A percentile compares a stretch with the other conserved stretches of the same genome.
Evolutionary conservation across 805 yeast genomes (phyloP).

Genomic region (Pichia cabralensis): DNA sequence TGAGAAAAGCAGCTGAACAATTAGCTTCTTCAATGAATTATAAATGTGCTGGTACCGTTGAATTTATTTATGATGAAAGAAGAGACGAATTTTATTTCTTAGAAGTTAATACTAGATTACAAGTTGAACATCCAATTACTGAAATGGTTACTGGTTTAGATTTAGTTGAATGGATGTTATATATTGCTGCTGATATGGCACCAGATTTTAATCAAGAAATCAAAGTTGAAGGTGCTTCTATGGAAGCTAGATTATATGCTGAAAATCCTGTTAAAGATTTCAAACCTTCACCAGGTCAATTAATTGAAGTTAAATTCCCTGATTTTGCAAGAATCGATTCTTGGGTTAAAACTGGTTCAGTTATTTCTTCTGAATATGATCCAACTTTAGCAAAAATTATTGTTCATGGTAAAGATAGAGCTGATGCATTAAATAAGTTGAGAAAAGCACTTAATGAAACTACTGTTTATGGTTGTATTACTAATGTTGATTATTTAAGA

Average conservation of each 20-base stretch:
- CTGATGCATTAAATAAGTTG: constrained; percentile 70
- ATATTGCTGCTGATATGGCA: constrained; percentile 81
- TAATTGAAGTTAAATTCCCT: constrained; percentile 80
- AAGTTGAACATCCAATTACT: constrained; percentile 96
- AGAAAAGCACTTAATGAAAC: constrained; percentile 81
- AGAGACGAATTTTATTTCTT: constrained; percentile 88
- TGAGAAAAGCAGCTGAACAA: constrained; percentile 80
- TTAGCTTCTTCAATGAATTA: constrained; percentile 77
- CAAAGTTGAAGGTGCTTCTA: constrained; percentile 72
- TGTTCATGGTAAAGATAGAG: constrained; percentile 85
- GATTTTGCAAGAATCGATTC: constrained; percentile 88
- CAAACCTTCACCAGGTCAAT: constrained; percentile 93
- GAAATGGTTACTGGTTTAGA: constrained; percentile 93
- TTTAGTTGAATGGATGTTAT: constrained; percentile 94
- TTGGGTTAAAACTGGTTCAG: constrained; percentile 88
- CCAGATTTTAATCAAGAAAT: constrained; percentile 62
- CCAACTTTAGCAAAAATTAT: constrained; percentile 95
- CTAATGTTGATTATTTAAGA: constrained; percentile 84
- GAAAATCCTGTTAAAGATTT: constrained; percentile 95
- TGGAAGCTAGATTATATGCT: constrained; percentile 95
- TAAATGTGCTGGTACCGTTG: constrained; percentile 97
- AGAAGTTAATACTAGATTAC: constrained; percentile 94
- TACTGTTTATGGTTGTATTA: constrained; percentile 75
- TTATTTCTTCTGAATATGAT: constrained; percentile 85
- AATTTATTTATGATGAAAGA: constrained; percentile 79